Percentiles rank a stretch among this genome's conserved stretches.
Conservation (phyloP, 1,284 basidiomycete species). For the Ganoderma lucidum region DNA sequence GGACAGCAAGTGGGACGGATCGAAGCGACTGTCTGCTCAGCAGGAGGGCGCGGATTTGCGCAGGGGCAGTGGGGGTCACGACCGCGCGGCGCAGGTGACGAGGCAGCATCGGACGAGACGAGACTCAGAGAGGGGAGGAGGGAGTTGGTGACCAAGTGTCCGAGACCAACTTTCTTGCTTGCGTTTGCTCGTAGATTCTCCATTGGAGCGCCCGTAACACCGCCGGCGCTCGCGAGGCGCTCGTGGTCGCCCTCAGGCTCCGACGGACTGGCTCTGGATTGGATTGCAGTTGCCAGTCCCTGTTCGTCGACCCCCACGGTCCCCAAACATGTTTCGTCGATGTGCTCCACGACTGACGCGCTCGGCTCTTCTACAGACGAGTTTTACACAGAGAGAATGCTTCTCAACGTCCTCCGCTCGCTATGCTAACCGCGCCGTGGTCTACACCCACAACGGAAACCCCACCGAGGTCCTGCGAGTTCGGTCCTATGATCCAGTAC, state of each 20-base stretch:
- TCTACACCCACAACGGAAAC: constrained; percentile 67
- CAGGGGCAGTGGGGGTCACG: constrained; percentile 38
- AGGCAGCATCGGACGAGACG: constrained; percentile 37
- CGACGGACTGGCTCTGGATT: not conserved
- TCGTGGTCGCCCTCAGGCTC: not conserved
- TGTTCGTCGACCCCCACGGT: constrained; percentile 9
- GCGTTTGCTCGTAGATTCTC: not conserved
- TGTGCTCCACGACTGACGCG: constrained; percentile 8
- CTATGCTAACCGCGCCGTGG: constrained; percentile 63
- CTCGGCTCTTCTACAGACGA: no score
- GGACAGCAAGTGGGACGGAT: constrained; percentile 29
- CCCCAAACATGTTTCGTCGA: constrained; percentile 17
- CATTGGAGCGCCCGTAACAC: constrained; percentile 8
- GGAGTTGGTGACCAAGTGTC: constrained; percentile 1
- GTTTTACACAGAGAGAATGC: not conserved
- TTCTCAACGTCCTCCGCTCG: constrained; percentile 29
- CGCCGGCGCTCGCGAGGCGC: not conserved
- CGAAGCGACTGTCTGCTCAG: constrained; percentile 31
- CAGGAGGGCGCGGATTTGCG: constrained; percentile 37
- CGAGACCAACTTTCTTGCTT: not conserved
- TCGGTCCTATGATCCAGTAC: constrained; percentile 59
- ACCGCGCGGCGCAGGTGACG: constrained; percentile 40
- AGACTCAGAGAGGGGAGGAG: not conserved
- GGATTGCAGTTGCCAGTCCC: no score
- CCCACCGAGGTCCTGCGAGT: constrained; percentile 65